These are phyloP conservation scores for Sphagnurus paluster DNA, from an alignment of 1,284 basidiomycete genomes.

Conservation along the genomic window DNA sequence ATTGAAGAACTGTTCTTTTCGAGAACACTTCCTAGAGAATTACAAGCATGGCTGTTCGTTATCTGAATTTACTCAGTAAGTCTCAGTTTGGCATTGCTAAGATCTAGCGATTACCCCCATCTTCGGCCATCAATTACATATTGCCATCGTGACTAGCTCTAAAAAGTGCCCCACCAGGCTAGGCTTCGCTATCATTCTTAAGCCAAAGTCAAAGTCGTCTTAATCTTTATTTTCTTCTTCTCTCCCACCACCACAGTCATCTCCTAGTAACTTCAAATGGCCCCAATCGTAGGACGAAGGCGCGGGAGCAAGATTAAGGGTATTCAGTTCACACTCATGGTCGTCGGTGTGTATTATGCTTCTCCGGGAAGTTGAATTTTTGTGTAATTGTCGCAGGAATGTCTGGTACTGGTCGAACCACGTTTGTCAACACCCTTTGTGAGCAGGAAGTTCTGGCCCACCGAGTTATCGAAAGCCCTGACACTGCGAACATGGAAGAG, in stretches of 20 bases:
- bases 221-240: slow-evolving; percentile 7
- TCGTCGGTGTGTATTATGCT: slow-evolving; percentile 67
- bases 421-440: slow-evolving; percentile 95
- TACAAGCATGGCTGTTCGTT: neutral
- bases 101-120: slow-evolving; percentile 12
- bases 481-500: slow-evolving; percentile 84
- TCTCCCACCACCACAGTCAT: slow-evolving; percentile 13
- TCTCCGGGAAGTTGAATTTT: neutral
- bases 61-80: neutral
- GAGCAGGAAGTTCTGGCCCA: slow-evolving; percentile 82
- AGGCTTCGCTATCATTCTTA: neutral
- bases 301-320: slow-evolving; percentile 93
- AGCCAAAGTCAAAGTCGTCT: slow-evolving; percentile 5
- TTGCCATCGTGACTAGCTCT: slow-evolving; percentile 14
- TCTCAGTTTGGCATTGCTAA: slow-evolving; percentile 13
- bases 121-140: slow-evolving; percentile 3
- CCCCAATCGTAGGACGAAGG: slow-evolving; percentile 53
- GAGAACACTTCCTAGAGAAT: no score
- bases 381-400: slow-evolving; percentile 67
- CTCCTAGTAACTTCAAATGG: slow-evolving; percentile 27
- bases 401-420: slow-evolving; percentile 91
- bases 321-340: slow-evolving; percentile 92
- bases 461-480: slow-evolving; percentile 77
- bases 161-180: neutral
- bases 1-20: no score